phyloP scores from a whole-genome alignment of 2,329 filamentous ascomycete species.

The Zasmidium cellare region DNA sequence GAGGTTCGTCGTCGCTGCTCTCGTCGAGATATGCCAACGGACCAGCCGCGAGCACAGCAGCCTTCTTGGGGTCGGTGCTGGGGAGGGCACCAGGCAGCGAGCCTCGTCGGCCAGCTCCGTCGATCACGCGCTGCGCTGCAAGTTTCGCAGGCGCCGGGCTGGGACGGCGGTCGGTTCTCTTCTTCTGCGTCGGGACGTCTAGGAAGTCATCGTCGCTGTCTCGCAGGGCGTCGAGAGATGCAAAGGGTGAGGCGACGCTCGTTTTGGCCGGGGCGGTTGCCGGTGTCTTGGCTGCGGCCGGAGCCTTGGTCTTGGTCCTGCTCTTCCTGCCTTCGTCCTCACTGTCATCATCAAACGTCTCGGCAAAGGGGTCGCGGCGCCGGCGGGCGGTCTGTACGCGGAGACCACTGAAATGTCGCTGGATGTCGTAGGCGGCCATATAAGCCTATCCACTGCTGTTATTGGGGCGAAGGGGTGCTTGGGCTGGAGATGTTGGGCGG shows the following conservation, averaged over 20 bases:
- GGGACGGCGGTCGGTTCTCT: slow-evolving; percentile 27
- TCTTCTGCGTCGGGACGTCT: slow-evolving; percentile 17
- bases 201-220: slow-evolving; percentile 32
- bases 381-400: slow-evolving; percentile 32
- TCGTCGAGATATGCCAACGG: slow-evolving; percentile 35
- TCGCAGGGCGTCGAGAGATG: slow-evolving; percentile 21
- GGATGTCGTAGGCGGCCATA: background rate
- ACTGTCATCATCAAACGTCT: slow-evolving; percentile 36
- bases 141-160: slow-evolving; percentile 29
- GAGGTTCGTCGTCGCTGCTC: slow-evolving; percentile 28
- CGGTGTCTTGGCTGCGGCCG: slow-evolving; percentile 22
- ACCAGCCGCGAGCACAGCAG: slow-evolving; percentile 30
- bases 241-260: slow-evolving; percentile 19
- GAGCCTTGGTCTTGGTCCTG: slow-evolving; percentile 27
- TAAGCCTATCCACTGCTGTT: background rate
- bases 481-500: background rate
- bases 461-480: slow-evolving; percentile 2
- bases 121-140: slow-evolving; percentile 19
- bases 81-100: slow-evolving; percentile 17
- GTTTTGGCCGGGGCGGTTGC: slow-evolving; percentile 11
- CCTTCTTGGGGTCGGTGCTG: slow-evolving; percentile 21
- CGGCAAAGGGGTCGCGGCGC: slow-evolving; percentile 32
- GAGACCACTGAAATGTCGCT: slow-evolving; percentile 27
- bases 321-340: slow-evolving; percentile 28
- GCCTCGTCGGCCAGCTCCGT: slow-evolving; percentile 23